Base-by-base conservation (phyloP, 805 yeast genomes). In the Pichia gijzeniarum region DNA sequence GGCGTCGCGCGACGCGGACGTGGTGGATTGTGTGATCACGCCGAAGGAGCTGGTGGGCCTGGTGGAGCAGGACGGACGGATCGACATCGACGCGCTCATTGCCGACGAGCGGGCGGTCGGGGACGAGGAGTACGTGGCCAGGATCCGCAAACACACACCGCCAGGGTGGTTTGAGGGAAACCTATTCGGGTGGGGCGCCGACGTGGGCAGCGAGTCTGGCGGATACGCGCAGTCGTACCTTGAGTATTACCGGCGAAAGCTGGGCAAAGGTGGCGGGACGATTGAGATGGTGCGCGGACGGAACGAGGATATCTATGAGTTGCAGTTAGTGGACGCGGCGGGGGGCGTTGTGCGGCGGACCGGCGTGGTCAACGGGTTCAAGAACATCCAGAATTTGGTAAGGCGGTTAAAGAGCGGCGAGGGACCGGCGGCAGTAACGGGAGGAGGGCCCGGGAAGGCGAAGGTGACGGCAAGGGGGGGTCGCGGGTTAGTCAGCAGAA, bases 11-110 rank as follows among this genome's bases (percentile, higher is more conserved):
- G 58, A 50, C 9, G 19, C 21, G 10, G 61, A 59, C 12, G 96
- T 88, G 57, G 97, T 93, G 12, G 97, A 93, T 61, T 86, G 96
- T 67, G 99, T 93, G 3, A 75, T 93, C 19, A 93, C 99, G 0
- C 89, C 98, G 12, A 82, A 79, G 54, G 99, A 93, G 59, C 65
- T 93, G 33, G 73, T 90, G 1, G 85, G 85, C 47, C 64, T 93
- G 63, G 13, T 25, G 34, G 22, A 21, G 37, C 75, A 76, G 27
- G 85, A 80, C 22, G 72, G 78, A 41, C 55, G 63, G 0, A 59
- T 74, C 3, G 65, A 70, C 32, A 63, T 73, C 51, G 53, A 54
- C 35, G 48, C 53, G 7, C 50, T 61, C 2, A 39, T 63, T 2
- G 19, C 43, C 7, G 54, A 54, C 16, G 50, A 18, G 40, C 33